Evolutionary conservation across 352 stramenopile genomes (phyloP).

Genomic region (Globisporangium middletonii): DNA sequence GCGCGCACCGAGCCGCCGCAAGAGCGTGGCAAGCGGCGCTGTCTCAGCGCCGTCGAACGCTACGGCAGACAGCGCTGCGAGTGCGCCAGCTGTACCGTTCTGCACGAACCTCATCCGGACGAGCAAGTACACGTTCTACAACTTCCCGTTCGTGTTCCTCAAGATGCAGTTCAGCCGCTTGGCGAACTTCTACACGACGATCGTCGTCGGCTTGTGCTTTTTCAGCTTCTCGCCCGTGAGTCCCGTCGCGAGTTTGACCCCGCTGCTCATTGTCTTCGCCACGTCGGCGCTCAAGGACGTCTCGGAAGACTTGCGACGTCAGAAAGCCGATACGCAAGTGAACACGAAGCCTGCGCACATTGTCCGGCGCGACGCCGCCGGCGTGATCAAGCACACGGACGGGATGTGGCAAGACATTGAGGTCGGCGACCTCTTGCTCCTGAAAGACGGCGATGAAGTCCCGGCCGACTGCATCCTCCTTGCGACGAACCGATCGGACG

Average conservation of each 20-base stretch:
- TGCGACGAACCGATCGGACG: constrained; percentile 49
- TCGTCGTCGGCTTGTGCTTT: constrained; percentile 86
- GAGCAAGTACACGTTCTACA: constrained; percentile 90
- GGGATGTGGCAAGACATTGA: constrained; percentile 77
- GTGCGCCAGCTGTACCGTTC: constrained; percentile 32
- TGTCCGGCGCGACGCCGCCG: constrained; percentile 47
- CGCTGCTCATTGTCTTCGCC: constrained; percentile 84
- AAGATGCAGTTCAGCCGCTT: constrained; percentile 90
- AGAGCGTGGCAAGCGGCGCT: constrained; percentile 11
- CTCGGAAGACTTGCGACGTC: constrained; percentile 69
- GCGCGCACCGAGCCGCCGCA: constrained; percentile 18
- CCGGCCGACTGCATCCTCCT: constrained; percentile 85
- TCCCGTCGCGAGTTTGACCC: constrained; percentile 76
- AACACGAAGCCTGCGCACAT: constrained; percentile 79
- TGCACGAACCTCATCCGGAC: constrained; percentile 76
- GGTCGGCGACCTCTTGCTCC: constrained; percentile 80
- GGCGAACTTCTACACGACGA: constrained; percentile 87
- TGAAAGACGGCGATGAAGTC: constrained; percentile 76
- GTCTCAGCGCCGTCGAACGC: too few relatives aligned
- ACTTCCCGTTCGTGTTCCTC: constrained; percentile 86
- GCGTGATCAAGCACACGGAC: constrained; percentile 62
- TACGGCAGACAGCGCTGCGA: constrained; percentile 6
- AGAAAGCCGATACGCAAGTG: constrained; percentile 72
- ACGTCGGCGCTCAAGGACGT: constrained; percentile 87
- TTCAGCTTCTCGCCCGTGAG: constrained; percentile 85